A percentile compares a stretch with the other conserved stretches of the same genome.
Conservation (phyloP, 108 stramenopile genomes). For the Hondaea fermentalgiana region DNA sequence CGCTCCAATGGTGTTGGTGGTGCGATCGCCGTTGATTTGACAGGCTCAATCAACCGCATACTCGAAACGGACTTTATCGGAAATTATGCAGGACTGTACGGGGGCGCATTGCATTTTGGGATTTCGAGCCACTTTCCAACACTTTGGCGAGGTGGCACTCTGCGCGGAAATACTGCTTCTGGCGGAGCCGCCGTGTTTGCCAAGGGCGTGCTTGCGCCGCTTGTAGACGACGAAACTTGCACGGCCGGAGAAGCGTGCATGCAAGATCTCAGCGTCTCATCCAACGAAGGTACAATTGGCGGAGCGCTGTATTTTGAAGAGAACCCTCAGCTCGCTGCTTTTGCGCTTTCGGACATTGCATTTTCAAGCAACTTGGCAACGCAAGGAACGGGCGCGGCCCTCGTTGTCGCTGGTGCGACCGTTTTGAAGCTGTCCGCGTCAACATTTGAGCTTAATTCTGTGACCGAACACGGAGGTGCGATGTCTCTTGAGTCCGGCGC, state of each 20-base stretch:
- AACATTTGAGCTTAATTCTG: not conserved
- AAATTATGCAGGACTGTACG: not conserved
- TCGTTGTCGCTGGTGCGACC: not conserved
- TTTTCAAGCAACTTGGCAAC: not conserved
- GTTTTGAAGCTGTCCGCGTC: not conserved
- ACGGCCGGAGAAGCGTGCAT: too few species aligned
- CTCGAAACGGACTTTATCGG: not conserved
- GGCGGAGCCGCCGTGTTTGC: not conserved
- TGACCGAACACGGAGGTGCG: not conserved
- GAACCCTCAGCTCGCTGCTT: not conserved
- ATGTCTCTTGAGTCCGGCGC: not conserved
- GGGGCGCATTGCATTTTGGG: not conserved
- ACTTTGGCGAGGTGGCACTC: not conserved
- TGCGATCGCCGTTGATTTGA: not conserved
- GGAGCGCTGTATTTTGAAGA: not conserved
- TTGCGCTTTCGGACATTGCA: not conserved
- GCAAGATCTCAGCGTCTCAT: too few species aligned
- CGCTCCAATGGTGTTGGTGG: not conserved
- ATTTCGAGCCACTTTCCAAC: not conserved
- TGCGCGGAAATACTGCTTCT: not conserved
- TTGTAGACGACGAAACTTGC: not conserved
- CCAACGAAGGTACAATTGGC: not conserved
- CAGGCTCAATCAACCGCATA: not conserved
- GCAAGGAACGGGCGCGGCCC: not conserved
- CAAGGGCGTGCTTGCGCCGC: not conserved